Percentiles rank a stretch among this genome's conserved stretches.
These are phyloP conservation scores for Platanthera zijinensis DNA, from an alignment of 106 monocot genomes.

Conservation along the genomic window DNA sequence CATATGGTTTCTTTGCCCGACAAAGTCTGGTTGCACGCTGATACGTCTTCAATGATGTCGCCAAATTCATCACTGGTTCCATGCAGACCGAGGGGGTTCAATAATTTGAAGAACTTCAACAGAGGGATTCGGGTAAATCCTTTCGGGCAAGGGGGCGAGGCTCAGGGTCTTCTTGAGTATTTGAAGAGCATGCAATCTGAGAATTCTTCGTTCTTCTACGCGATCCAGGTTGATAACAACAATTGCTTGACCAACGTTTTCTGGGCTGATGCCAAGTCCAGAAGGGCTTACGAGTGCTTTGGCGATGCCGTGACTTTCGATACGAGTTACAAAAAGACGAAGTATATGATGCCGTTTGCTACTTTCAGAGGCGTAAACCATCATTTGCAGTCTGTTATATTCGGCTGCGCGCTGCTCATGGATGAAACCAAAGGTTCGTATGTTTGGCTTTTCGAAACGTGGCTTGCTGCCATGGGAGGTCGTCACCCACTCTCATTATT, in stretches of 20 bases:
- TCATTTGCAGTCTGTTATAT: conserved; percentile 70
- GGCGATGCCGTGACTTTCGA: conserved; percentile 81
- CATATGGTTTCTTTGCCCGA: conserved; percentile 48
- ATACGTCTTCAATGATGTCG: conserved; percentile 6
- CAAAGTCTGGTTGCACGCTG: conserved; percentile 26
- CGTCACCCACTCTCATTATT: conserved; percentile 46
- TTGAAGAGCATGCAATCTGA: conserved; percentile 74
- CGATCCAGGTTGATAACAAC: conserved; percentile 85
- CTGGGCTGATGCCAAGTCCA: conserved; percentile 82
- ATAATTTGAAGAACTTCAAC: conserved; percentile 44
- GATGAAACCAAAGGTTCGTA: conserved; percentile 93
- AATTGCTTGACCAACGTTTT: conserved; percentile 91
- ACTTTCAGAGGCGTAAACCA: conserved; percentile 82
- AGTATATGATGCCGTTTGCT: conserved; percentile 97
- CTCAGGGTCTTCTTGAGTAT: conserved; percentile 59
- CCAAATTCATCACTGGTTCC: conserved; percentile 11
- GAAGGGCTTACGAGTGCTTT: conserved; percentile 64
- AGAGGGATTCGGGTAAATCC: conserved; percentile 69
- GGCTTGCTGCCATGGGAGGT: conserved; percentile 77
- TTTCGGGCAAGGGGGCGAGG: conserved; percentile 79
- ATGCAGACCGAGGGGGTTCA: conserved; percentile 35
- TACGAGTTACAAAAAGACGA: conserved; percentile 87
- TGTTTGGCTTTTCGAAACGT: conserved; percentile 90
- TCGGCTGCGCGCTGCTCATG: conserved; percentile 84
- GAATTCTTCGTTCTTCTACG: conserved; percentile 85